Conservation (phyloP, 192 early-diverging fungal species). For the Backusella parvicylindrica region DNA sequence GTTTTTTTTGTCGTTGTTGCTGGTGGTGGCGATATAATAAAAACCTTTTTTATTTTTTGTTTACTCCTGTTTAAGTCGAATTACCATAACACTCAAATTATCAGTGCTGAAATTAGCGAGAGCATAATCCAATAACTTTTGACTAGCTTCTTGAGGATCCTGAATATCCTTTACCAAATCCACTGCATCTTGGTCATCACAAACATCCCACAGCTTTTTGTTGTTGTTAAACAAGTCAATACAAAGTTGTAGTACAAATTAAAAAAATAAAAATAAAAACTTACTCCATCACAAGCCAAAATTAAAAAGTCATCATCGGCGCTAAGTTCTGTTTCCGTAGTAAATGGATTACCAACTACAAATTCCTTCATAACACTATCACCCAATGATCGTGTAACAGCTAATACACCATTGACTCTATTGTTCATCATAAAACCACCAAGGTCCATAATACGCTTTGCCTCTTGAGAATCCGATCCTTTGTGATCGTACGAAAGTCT, state of each 20-base stretch:
- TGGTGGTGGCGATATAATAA: neutral
- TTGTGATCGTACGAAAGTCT: constrained; percentile 98
- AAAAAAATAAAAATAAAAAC: too few relatives aligned
- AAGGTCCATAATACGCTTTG: constrained; percentile 85
- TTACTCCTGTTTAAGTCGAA: constrained; percentile 45
- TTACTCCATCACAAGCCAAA: constrained; percentile 96
- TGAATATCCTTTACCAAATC: constrained; percentile 75
- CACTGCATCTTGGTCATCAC: constrained; percentile 89
- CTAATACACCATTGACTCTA: constrained; percentile 94
- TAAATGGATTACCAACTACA: constrained; percentile 94
- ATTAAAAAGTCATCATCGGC: constrained; percentile 81
- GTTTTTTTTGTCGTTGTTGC: neutral
- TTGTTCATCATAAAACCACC: constrained; percentile 98
- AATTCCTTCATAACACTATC: constrained; percentile 97
- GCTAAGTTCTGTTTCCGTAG: constrained; percentile 82
- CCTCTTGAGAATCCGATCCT: constrained; percentile 86
- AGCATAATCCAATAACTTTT: constrained; percentile 79
- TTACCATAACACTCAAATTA: constrained; percentile 90
- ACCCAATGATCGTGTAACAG: constrained; percentile 94
- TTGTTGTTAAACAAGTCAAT: neutral
- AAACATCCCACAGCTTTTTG: constrained; percentile 93
- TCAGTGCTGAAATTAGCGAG: constrained; percentile 92
- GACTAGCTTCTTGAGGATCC: constrained; percentile 78
- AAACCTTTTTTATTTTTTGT: neutral
- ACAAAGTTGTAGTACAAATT: neutral